Evolutionary conservation across 2,329 filamentous ascomycete species (phyloP), one percentile per base, ranked within the genome.

Genomic region (Dactylonectria estremocensis): DNA sequence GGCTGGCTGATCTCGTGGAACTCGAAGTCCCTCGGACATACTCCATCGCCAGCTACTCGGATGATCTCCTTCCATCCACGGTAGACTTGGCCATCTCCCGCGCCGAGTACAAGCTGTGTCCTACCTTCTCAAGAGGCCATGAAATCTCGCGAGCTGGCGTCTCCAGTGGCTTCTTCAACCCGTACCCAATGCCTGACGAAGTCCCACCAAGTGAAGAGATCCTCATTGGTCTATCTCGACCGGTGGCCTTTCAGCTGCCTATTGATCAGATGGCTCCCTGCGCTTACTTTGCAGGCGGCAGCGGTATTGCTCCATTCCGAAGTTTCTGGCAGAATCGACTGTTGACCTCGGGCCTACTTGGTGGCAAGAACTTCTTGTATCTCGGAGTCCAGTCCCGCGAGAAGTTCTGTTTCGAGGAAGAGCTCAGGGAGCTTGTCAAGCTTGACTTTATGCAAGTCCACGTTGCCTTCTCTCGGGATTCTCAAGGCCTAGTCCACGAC

Each of bases 131-230:
- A 0, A 79, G 79, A 2, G 71, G 75, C 2, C 68, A 77, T 1
- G 69, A 77, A 0, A 60, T 81, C 14, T 70, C 72, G 1, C 81
- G 85, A 2, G 80, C 83, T 8, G 86, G 86, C 10, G 85, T 88
- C 1, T 84, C 84, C 16, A 88, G 86, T 62, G 85, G 85, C 5
- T 88, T 88, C 72, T 79, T 88, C n/a, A 89, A 88, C 59, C 86
- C 86, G 0, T 46, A 56, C 5, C 69, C 66, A 0, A 18, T 76
- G 76, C n/a, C 66, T 2, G 80, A 81, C 35, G 76, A 82, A 18
- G 79, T 81, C 61, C 74, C 79, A 53, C 77, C 77, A 4, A 83
- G 83, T n/a, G 84, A 88, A 18, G 83, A 86, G 43, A 70, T 88
- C 1, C 77, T 88, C 1, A 78, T 88, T 18, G 86, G 86, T 1